A percentile compares a stretch with the other conserved stretches of the same genome.
Conservation (phyloP, 2,329 filamentous ascomycete species). For the Aureobasidium lini region DNA sequence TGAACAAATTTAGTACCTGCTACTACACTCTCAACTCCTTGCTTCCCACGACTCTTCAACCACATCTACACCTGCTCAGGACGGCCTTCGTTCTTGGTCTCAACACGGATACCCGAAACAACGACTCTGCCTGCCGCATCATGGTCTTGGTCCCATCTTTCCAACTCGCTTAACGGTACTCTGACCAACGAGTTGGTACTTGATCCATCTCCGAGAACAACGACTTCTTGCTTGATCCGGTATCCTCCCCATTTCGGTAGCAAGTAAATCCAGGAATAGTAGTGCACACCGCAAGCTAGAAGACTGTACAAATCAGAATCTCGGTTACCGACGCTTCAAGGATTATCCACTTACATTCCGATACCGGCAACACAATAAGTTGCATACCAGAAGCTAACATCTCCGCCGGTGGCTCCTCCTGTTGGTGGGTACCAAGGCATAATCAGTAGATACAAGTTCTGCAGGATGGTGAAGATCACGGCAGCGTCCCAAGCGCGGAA, state of each 20-base stretch:
- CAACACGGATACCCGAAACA: not conserved
- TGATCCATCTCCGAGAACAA: slow-evolving; percentile 44
- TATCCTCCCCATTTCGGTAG: slow-evolving; percentile 50
- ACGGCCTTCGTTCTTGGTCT: not conserved
- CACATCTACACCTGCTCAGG: not conserved
- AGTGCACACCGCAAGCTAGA: slow-evolving; percentile 49
- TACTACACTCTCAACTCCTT: no score
- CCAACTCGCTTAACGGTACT: slow-evolving; percentile 45
- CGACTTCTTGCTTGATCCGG: slow-evolving; percentile 47
- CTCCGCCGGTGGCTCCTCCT: slow-evolving; percentile 51
- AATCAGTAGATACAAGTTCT: slow-evolving; percentile 55
- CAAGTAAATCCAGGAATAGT: slow-evolving; percentile 50
- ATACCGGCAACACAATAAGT: slow-evolving; percentile 61
- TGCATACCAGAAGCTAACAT: slow-evolving; percentile 67
- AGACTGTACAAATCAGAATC: slow-evolving; percentile 32
- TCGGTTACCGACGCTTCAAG: not conserved
- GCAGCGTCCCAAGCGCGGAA: slow-evolving; percentile 55
- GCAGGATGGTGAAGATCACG: slow-evolving; percentile 52
- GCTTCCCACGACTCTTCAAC: no score
- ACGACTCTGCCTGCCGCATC: slow-evolving; percentile 34
- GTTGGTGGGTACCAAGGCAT: slow-evolving; percentile 67
- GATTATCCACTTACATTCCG: slow-evolving; percentile 47
- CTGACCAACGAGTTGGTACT: slow-evolving; percentile 46
- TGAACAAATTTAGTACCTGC: no score
- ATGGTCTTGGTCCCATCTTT: slow-evolving; percentile 52